phyloP scores from a whole-genome alignment of 495 filamentous ascomycete genomes.

The Xanthoparmelia taractica region DNA sequence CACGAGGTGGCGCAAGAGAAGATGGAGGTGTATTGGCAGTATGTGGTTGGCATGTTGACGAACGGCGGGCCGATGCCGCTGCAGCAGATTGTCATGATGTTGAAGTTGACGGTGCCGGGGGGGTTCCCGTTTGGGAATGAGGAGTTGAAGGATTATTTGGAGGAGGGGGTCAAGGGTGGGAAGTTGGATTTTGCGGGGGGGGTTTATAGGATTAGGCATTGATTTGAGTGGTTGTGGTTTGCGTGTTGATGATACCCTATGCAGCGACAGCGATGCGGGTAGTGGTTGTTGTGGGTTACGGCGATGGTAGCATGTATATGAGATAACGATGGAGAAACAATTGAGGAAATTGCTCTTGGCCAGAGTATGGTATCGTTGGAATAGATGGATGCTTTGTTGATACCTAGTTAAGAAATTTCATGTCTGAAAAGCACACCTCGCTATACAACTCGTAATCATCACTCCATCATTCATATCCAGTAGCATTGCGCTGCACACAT shows the following conservation, averaged over 20 bases:
- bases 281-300: neutral
- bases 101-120: slow-evolving; percentile 79
- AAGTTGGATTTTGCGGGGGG: slow-evolving; percentile 65
- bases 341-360: neutral
- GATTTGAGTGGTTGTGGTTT: neutral
- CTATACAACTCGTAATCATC: neutral
- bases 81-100: slow-evolving; percentile 81
- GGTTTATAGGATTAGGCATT: slow-evolving; percentile 51
- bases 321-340: neutral
- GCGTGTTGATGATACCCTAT: slow-evolving; percentile 4
- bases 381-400: neutral
- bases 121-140: slow-evolving; percentile 78
- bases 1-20: slow-evolving; percentile 60
- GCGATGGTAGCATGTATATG: neutral
- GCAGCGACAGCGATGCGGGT: neutral
- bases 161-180: slow-evolving; percentile 60
- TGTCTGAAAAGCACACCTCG: neutral
- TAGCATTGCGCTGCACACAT: neutral
- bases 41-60: slow-evolving; percentile 89
- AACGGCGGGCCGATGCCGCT: slow-evolving; percentile 77
- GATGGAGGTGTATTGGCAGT: slow-evolving; percentile 78
- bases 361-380: neutral
- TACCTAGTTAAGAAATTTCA: neutral
- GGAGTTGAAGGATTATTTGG: slow-evolving; percentile 68
- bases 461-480: slow-evolving; percentile 1